A percentile compares a stretch with the other conserved stretches of the same genome.
phyloP scores from a whole-genome alignment of 2,329 filamentous ascomycete genomes.

The Ascochyta lentis region DNA sequence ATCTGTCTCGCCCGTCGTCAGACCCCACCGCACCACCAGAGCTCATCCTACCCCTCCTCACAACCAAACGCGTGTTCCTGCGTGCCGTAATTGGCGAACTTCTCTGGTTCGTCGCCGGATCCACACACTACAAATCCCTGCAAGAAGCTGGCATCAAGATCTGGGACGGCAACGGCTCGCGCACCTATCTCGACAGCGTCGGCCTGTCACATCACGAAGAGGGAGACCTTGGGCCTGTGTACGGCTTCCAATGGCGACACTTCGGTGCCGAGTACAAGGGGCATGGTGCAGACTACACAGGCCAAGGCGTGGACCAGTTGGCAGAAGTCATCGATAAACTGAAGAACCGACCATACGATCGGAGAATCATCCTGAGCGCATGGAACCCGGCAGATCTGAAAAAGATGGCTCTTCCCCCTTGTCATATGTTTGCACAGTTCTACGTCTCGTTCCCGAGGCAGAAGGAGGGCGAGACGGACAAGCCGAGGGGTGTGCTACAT shows the following conservation, averaged over 20 bases:
- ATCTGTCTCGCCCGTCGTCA: slow-evolving; percentile 66
- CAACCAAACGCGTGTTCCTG: slow-evolving; percentile 95
- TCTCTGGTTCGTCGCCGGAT: slow-evolving; percentile 91
- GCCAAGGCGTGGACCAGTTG: slow-evolving; percentile 91
- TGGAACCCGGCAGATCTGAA: slow-evolving; percentile 91
- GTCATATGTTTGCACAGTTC: slow-evolving; percentile 98
- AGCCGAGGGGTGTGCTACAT: slow-evolving; percentile 72
- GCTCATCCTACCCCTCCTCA: slow-evolving; percentile 87
- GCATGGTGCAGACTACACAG: slow-evolving; percentile 76
- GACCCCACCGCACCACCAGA: slow-evolving; percentile 51
- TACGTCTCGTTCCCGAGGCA: slow-evolving; percentile 76
- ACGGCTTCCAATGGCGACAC: slow-evolving; percentile 98
- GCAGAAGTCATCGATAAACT: slow-evolving; percentile 89
- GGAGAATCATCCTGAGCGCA: slow-evolving; percentile 86
- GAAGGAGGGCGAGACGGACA: slow-evolving; percentile 35
- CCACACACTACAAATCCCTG: slow-evolving; percentile 79
- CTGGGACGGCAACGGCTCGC: slow-evolving; percentile 96
- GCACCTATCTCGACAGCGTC: slow-evolving; percentile 85
- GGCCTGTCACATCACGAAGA: slow-evolving; percentile 81
- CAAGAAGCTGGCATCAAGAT: slow-evolving; percentile 87
- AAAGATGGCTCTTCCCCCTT: slow-evolving; percentile 91
- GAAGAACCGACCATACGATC: slow-evolving; percentile 81
- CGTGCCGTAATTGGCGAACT: slow-evolving; percentile 90
- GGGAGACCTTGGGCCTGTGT: slow-evolving; percentile 93
- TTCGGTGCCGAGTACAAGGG: slow-evolving; percentile 87